Evolutionary conservation across 176 grass and related monocot species (phyloP).

Genomic region (Oryza punctata): DNA sequence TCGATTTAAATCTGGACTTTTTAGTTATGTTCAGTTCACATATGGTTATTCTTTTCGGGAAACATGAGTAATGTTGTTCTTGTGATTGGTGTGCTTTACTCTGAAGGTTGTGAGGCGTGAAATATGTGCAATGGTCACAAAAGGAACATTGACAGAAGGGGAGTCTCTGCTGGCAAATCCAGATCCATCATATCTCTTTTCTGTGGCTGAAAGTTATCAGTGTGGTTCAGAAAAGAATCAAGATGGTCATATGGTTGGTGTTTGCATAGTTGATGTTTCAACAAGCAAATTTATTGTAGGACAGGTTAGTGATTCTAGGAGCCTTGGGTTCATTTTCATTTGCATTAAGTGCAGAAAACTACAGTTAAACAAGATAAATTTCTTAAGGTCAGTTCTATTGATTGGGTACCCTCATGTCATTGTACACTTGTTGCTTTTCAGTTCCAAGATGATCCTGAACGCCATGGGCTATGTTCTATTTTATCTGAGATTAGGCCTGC

Average conservation of each 20-base stretch:
- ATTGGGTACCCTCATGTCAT: constrained; percentile 32
- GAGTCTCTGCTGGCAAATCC: constrained; percentile 78
- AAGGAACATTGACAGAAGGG: constrained; percentile 92
- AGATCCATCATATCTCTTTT: constrained; percentile 81
- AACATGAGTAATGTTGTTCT: constrained; percentile 16
- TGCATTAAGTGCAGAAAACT: constrained; percentile 22
- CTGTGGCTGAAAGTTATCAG: constrained; percentile 69
- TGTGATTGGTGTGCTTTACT: constrained; percentile 42
- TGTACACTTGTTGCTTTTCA: constrained; percentile 45
- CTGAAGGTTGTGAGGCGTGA: constrained; percentile 97
- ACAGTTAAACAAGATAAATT: constrained; percentile 20
- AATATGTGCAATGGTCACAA: constrained; percentile 89
- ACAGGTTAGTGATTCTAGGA: constrained; percentile 60
- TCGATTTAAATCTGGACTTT: background rate
- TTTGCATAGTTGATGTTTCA: constrained; percentile 94
- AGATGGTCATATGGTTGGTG: constrained; percentile 60
- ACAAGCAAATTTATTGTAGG: constrained; percentile 95
- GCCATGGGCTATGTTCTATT: constrained; percentile 77
- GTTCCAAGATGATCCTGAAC: constrained; percentile 85
- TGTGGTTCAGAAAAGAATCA: constrained; percentile 44
- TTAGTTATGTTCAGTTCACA: background rate
- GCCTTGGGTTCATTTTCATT: constrained; percentile 25
- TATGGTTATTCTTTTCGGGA: constrained; percentile 8
- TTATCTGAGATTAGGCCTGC: constrained; percentile 92
- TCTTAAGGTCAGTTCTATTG: background rate